These are phyloP conservation scores for Phalaenopsis equestris DNA, from an alignment of 106 monocot genomes.

Conservation along the genomic window DNA sequence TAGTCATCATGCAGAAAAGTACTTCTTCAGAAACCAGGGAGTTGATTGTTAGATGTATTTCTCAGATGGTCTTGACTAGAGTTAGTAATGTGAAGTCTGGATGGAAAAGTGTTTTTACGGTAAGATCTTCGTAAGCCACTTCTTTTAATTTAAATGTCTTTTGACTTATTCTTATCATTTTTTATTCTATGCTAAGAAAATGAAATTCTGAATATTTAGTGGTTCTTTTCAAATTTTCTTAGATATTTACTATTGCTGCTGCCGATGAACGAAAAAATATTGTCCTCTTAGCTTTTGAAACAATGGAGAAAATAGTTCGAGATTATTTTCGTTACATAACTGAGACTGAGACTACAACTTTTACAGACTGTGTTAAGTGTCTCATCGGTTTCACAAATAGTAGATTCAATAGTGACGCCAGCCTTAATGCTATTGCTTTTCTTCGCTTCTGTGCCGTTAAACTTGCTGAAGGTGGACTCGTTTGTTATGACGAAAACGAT, in stretches of 20 bases:
- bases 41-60: constrained; percentile 67
- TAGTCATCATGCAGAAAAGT: constrained; percentile 92
- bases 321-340: constrained; percentile 97
- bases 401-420: constrained; percentile 88
- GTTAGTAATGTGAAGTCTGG: constrained; percentile 95
- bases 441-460: constrained; percentile 99
- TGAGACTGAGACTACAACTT: constrained; percentile 91
- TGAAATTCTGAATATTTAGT: not conserved
- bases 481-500: constrained; percentile 54
- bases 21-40: constrained; percentile 80
- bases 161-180: not conserved
- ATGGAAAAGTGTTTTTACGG: constrained; percentile 96
- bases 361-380: constrained; percentile 96
- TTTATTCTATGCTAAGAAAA: not conserved
- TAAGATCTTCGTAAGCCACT: constrained; percentile 15
- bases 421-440: constrained; percentile 98
- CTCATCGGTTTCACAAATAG: constrained; percentile 84
- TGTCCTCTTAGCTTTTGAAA: constrained; percentile 85
- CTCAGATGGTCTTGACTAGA: constrained; percentile 94
- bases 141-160: not conserved
- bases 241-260: constrained; percentile 89
- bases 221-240: not conserved
- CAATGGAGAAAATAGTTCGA: constrained; percentile 96
- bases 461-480: constrained; percentile 83
- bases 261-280: constrained; percentile 92